Evolutionary conservation across 192 early-diverging fungal species (phyloP), one percentile per base, ranked within the genome.

Genomic region (Phycomyces blakesleeanus): DNA sequence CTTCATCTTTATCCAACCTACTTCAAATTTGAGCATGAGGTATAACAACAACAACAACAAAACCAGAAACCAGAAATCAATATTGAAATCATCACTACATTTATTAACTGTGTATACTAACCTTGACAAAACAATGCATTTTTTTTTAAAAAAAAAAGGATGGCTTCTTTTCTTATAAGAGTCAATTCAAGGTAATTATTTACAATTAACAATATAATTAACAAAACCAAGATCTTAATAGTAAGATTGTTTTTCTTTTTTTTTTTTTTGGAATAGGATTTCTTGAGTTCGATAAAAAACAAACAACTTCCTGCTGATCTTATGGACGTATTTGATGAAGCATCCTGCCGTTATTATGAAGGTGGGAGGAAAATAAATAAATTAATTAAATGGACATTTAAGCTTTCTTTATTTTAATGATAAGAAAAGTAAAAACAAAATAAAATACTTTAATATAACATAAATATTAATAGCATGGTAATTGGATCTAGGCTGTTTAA

Each of bases 11-110:
- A 87, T 58, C 76, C 84, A 47, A 85, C 85, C 24, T 86, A 90
- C 75, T 90, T 88, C 67, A 86, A 87, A 54, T 90, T 90, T 71
- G 85, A 87, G 39, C 77, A 79, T 51, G 74, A 82, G 72, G 79
- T 81, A 67, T n/a, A n/a, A n/a, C n/a, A n/a, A n/a, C n/a, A n/a
- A n/a, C n/a, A n/a, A n/a, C n/a, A n/a, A n/a, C n/a, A n/a, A n/a
- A n/a, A n/a, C n/a, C n/a, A n/a, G n/a, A n/a, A n/a, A n/a, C n/a
- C n/a, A n/a, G n/a, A n/a, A n/a, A n/a, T n/a, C n/a, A n/a, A n/a
- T n/a, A n/a, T n/a, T n/a, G n/a, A n/a, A n/a, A n/a, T n/a, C n/a
- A n/a, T n/a, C n/a, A n/a, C n/a, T n/a, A n/a, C n/a, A n/a, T n/a
- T n/a, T n/a, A n/a, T n/a, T n/a, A n/a, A n/a, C n/a, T n/a, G n/a